Evolutionary conservation across 2,329 filamentous ascomycete genomes (phyloP).

Genomic region (Nannizziopsis arthrosporioides): DNA sequence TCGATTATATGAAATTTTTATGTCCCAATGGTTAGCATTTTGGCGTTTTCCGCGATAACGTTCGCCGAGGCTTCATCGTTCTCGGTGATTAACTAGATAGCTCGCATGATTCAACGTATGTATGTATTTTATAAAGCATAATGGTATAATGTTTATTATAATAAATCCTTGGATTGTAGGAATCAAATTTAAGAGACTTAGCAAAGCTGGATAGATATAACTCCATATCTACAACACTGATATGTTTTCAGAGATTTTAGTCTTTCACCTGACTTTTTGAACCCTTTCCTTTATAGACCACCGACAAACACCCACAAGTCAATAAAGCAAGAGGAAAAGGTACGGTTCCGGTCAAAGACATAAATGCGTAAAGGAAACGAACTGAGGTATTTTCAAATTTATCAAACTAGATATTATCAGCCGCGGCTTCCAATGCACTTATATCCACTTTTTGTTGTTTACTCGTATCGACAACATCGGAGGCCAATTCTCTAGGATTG

Average conservation of each 20-base stretch:
- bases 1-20: background rate
- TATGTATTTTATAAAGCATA: background rate
- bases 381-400: background rate
- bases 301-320: no score
- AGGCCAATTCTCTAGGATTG: constrained; percentile 13
- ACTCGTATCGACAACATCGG: constrained; percentile 19
- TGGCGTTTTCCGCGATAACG: background rate
- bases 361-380: background rate
- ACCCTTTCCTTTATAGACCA: no score
- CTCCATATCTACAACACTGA: no score
- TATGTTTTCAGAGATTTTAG: no score
- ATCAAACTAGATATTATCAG: constrained; percentile 8
- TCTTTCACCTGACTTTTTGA: no score
- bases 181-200: background rate
- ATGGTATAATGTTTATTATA: no score
- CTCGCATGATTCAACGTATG: background rate
- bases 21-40: background rate
- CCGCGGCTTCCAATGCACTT: constrained; percentile 13
- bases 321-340: no score
- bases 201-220: no score
- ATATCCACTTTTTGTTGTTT: constrained; percentile 18
- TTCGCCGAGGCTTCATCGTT: background rate
- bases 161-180: no score
- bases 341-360: background rate
- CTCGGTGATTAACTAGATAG: constrained; percentile 1